Evolutionary conservation across 768 basidiomycete species (phyloP), one percentile per base, ranked within the genome.

Genomic region (Tricholoma bakamatsutake): DNA sequence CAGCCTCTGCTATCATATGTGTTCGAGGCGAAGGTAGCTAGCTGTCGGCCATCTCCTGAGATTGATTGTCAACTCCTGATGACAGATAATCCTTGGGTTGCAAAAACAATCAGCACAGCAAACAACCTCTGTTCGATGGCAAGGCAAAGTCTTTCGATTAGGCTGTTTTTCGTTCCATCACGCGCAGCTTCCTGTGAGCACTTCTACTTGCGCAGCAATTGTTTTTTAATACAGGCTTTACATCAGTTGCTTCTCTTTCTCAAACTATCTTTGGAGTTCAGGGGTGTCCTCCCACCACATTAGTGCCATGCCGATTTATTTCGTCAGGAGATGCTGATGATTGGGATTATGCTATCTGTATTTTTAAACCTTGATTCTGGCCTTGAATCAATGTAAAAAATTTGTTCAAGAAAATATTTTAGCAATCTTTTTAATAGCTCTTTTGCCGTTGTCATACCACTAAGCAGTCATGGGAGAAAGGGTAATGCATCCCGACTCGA

Each of bases 341-440:
- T 53, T 88, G 84, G 83, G 79, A 84, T 64, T 75, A 75, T 64
- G 82, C 78, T 17, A 62, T 85, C 55, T 80, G 78, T 64, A 72
- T 83, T 52, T 57, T 80, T 51, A 64, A 64, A 58, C 55, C 59
- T 51, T 71, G 54, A 66, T 52, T 39, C 52, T 50, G 60, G 56
- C 56, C n/a, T 45, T 21, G n/a, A n/a, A n/a, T n/a, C n/a, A n/a
- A n/a, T n/a, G n/a, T n/a, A n/a, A n/a, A n/a, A n/a, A n/a, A n/a
- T n/a, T n/a, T n/a, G n/a, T n/a, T n/a, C n/a, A n/a, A n/a, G n/a
- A n/a, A n/a, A n/a, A n/a, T n/a, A n/a, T n/a, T n/a, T n/a, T n/a
- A n/a, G n/a, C n/a, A n/a, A n/a, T n/a, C n/a, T n/a, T n/a, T n/a
- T n/a, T n/a, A n/a, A n/a, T n/a, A n/a, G n/a, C n/a, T n/a, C n/a